Evolutionary conservation across 139 green algal species (phyloP), one percentile per base, ranked within the genome.

Genomic region (Asterochloris erici): DNA sequence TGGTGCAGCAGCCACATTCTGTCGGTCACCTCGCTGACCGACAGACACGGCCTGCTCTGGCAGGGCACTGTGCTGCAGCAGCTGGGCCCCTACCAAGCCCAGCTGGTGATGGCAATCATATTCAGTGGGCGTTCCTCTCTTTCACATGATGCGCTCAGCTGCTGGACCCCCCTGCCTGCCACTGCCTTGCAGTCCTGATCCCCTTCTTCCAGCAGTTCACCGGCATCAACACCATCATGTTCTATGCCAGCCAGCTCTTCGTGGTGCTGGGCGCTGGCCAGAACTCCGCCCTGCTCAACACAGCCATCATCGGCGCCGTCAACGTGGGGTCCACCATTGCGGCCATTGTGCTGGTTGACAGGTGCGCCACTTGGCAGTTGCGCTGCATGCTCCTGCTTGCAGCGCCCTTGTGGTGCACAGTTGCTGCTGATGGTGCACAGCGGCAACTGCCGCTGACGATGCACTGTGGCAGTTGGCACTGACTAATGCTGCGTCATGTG

Each of bases 161-260:
- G 38, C 38, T 54, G 38, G 6, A n/a, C n/a, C 38, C 38, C 38
- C 38, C 38, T 54, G 38, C 38, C 38, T 54, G 38, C 38, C 38
- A 2, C 38, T 54, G 38, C 38, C 19, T 21, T 71, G 66, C 66
- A 38, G 81, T 91, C 14, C 38, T 90, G 47, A 82, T 91, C 26
- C 88, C 88, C 23, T 79, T 90, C 27, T 91, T 91, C 86, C 88
- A 93, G 83, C 90, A 93, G 81, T 73, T 91, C 61, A 86, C 83
- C 23, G 87, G 85, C 73, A 89, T 89, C 78, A 91, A 91, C 63
- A 61, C 60, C 63, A 73, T 81, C 77, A 81, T 81, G 60, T 81
- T 81, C 77, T 81, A 81, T 23, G 77, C 54, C 47, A 38, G 54
- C 47, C 61, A 81, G 77, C 62, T 81, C 23, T 81, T 81, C 26